These are phyloP conservation scores for Biscogniauxia sp. DNA, from an alignment of 2,329 filamentous ascomycete species.

Conservation along the genomic window DNA sequence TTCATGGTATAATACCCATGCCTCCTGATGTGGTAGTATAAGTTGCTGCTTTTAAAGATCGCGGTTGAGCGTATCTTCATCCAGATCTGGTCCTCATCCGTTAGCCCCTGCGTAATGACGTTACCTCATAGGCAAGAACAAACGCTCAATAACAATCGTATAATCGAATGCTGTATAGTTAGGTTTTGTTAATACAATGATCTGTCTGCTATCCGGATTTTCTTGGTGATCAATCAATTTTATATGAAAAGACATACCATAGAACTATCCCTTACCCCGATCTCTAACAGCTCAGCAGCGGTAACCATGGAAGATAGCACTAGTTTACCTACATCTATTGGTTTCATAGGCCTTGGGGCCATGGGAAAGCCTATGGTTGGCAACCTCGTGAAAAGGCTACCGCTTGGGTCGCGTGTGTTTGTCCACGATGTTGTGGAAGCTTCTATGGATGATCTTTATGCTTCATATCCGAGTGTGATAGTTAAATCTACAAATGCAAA, in stretches of 20 bases:
- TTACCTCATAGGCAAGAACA: not conserved
- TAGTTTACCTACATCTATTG: slow-evolving; percentile 3
- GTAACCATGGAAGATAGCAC: not conserved
- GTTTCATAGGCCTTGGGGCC: slow-evolving; percentile 53
- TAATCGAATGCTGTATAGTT: not conserved
- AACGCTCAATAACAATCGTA: not conserved
- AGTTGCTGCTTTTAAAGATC: not conserved
- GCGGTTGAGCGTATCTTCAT: not conserved
- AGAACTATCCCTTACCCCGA: not conserved
- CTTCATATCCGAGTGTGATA: slow-evolving; percentile 38
- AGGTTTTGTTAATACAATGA: not conserved
- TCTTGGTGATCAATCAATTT: not conserved
- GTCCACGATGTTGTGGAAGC: slow-evolving; percentile 47
- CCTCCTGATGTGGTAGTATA: not conserved
- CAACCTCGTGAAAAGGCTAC: slow-evolving; percentile 47
- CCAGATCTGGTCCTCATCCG: not conserved
- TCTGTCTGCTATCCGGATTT: not conserved
- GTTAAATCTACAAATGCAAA: slow-evolving; percentile 40
- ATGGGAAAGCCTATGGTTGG: slow-evolving; percentile 54
- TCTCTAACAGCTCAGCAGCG: not conserved
- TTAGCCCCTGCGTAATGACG: not conserved
- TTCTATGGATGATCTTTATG: slow-evolving; percentile 41
- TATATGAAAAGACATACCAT: not conserved
- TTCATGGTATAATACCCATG: not conserved
- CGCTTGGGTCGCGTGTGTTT: slow-evolving; percentile 40